Evolutionary conservation across 1,139 yeast genomes (phyloP).

Genomic region (Kodamaea arcana): DNA sequence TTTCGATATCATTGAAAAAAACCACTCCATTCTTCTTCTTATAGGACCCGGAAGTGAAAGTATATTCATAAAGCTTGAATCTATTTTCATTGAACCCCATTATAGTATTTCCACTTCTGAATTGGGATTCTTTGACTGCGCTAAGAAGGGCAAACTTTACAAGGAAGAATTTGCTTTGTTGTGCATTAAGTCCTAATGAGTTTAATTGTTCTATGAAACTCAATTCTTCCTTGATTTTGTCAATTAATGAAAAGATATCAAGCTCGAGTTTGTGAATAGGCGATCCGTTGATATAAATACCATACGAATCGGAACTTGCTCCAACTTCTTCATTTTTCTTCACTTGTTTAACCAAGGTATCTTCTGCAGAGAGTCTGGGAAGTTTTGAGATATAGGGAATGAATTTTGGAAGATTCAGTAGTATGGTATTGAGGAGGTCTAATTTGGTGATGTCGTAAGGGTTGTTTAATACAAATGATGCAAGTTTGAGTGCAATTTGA

Average conservation of each 20-base stretch:
- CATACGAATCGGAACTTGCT: constrained; percentile 37
- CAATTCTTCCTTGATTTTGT: constrained; percentile 35
- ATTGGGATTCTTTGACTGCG: constrained; percentile 33
- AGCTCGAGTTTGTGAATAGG: constrained; percentile 39
- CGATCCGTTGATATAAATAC: constrained; percentile 63
- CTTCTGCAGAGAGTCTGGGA: constrained; percentile 6
- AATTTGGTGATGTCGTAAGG: constrained; percentile 24
- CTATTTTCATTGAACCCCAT: constrained; percentile 38
- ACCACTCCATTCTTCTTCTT: constrained; percentile 45
- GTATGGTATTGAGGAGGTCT: constrained; percentile 30
- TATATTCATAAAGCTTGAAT: constrained; percentile 29
- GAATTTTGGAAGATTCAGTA: constrained; percentile 51
- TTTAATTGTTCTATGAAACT: constrained; percentile 24
- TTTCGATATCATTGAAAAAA: constrained; percentile 74
- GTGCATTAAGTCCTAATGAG: constrained; percentile 31
- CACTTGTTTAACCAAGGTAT: constrained; percentile 19
- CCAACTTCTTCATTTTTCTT: constrained; percentile 31
- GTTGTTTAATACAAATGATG: constrained; percentile 38
- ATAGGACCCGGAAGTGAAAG: constrained; percentile 27
- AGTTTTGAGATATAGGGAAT: constrained; percentile 25
- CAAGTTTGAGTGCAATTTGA: constrained; percentile 43
- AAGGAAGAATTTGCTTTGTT: constrained; percentile 36
- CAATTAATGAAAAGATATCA: constrained; percentile 42
- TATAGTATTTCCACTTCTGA: constrained; percentile 31
- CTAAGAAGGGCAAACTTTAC: constrained; percentile 43